Base-by-base conservation (phyloP, 257 asterid genomes). In the Eucommia ulmoides region DNA sequence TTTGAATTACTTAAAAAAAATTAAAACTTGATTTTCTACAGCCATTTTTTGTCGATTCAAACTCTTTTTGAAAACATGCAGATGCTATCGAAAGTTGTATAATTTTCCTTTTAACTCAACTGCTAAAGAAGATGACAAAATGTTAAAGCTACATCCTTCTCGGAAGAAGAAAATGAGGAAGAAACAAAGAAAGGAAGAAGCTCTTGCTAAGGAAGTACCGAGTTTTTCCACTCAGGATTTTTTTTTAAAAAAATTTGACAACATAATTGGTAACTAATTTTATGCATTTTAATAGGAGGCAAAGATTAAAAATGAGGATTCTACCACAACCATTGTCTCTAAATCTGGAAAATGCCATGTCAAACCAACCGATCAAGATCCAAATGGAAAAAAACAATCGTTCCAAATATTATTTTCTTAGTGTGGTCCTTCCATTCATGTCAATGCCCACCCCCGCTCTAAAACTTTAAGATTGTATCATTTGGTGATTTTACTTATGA, bases 141-240 rank as follows among this genome's bases (percentile, higher is more conserved):
- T 74, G 69, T 79, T 88, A 19, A 91, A 79, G 77, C 61, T 91
- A 71, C 77, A 82, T 24, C 72, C 96, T 54, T 71, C 96, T 54
- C 98, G 86, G 77, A 87, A 84, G 63, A 91, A 83, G 84, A 91
- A 91, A 69, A 65, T 91, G 73, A 83, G 80, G 70, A 94, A 91
- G 70, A 91, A 79, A 62, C 92, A 80, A 70, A 80, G 88, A 76
- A 91, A 86, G 69, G 96, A 96, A 25, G 96, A 86, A 74, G 96
- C 94, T 45, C 83, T 88, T 56, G 96, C 98, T 61, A 91, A 91
- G 74, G 83, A 86, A 67, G 96, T 86, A 77, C 23, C 5, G 16
- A 29, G n/a, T 52, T 45, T 55, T 48, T 64, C n/a, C n/a, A n/a
- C n/a, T n/a, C n/a, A n/a, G n/a, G n/a, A n/a, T n/a, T 35, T 21